Evolutionary conservation across 768 basidiomycete genomes (phyloP), one percentile per base, ranked within the genome.

Genomic region (Hypsizygus marmoreus): DNA sequence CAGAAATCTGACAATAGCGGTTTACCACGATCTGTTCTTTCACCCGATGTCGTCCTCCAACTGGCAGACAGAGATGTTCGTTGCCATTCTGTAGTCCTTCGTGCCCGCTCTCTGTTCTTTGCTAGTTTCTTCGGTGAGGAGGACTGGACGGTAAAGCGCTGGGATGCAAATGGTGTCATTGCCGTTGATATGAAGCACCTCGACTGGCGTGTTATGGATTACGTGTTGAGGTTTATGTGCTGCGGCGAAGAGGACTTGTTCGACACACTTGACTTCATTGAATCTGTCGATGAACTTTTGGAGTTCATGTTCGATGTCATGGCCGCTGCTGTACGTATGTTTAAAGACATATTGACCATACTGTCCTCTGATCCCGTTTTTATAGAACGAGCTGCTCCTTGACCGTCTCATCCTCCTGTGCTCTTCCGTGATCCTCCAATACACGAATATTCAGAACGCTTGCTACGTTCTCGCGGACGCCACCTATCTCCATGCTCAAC

Each of bases 271-370:
- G 88, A 86, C 40, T 86, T 82, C 56, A 67, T 77, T 3, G 57
- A 77, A 19, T 79, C 77, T 1, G 67, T 82, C 4, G 92, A 98
- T 45, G 82, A 88, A 26, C 71, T 91, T 23, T 64, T 98, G 45
- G 87, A 92, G 50, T 91, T 94, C 53, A 79, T 93, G 68, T 92
- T 97, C 50, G 81, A 86, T 16, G 84, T 97, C 12, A 80, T 97
- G 65, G 84, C 85, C 26, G 86, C 82, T 13, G 91, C 94, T 26
- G 92, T 94, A 61, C 62, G 80, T 71, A 22, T 1, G 12, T 6
- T 48, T 17, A 11, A 20, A 12, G 10, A n/a, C 19, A 9, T 1
- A 5, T 28, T 14, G 12, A 8, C 23, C 14, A 4, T 36, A 12
- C 22, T 41, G 23, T 28, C 56, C 39, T 3, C 16, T 57, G 16